Conservation (phyloP, 495 filamentous ascomycete species). For the Parathielavia hyrcaniae region DNA sequence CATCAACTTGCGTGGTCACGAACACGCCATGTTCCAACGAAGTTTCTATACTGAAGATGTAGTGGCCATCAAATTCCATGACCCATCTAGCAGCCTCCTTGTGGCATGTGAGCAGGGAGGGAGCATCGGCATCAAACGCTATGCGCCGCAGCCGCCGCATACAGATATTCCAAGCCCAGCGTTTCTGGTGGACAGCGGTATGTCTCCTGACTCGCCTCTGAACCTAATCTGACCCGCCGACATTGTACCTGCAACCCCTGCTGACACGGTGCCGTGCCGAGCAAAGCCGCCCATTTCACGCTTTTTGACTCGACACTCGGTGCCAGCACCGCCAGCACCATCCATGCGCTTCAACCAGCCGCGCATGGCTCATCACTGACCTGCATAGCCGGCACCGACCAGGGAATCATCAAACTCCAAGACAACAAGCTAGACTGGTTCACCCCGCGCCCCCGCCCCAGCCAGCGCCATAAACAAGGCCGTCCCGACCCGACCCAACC, state of each 20-base stretch:
- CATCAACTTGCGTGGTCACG: constrained; percentile 17
- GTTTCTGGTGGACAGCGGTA: constrained; percentile 15
- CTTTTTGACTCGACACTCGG: background rate
- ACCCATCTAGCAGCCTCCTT: constrained; percentile 25
- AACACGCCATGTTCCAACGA: no score
- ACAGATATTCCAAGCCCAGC: constrained; percentile 10
- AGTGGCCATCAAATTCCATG: constrained; percentile 31
- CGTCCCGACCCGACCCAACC: background rate
- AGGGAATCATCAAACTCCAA: constrained; percentile 24
- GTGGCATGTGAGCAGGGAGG: constrained; percentile 20
- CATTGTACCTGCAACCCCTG: background rate
- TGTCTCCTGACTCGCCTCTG: background rate
- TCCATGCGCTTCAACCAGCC: constrained; percentile 17
- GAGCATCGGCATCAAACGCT: constrained; percentile 10
- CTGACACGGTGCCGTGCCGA: background rate
- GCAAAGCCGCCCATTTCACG: no score
- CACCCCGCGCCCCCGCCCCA: constrained; percentile 3
- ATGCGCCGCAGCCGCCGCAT: constrained; percentile 12
- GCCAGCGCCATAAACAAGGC: background rate
- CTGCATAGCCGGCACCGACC: constrained; percentile 32
- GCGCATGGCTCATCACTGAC: constrained; percentile 9
- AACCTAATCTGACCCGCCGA: background rate
- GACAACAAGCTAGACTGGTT: constrained; percentile 15
- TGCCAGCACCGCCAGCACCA: background rate
- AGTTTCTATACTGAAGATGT: background rate